Evolutionary conservation across 2,329 filamentous ascomycete genomes (phyloP), one percentile per base, ranked within the genome.

Genomic region (Epicoccum sorghinum): DNA sequence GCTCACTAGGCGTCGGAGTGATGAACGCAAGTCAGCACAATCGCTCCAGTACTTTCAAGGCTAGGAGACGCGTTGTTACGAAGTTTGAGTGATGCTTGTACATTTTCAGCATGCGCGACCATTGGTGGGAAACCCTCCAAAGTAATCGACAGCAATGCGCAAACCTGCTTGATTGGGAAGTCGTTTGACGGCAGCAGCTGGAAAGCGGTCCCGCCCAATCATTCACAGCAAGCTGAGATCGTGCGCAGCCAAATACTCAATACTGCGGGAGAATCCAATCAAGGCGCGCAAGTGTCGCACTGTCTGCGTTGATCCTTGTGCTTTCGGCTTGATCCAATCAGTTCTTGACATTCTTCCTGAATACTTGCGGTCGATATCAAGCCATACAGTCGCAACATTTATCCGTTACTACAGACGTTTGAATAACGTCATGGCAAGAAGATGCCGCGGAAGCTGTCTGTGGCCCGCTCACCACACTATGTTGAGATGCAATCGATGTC

Each of bases 81-180:
- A 18, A 18, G 18, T 18, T 18, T 18, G 18, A 18, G 18, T 18
- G 18, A 18, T 18, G 18, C 18, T 18, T 18, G 7, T 30, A 30
- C 29, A 30, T 30, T n/a, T 18, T 14, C 27, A 23, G 41, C 13
- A 44, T n/a, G 38, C 39, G 35, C 22, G 36, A 33, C 36, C 48
- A 55, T 55, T 55, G 52, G 52, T 55, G 52, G 52, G 52, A 55
- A 46, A 46, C 41, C 32, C 32, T 35, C n/a, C 37, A 41, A 24
- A 41, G 42, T 33, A 30, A 50, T 55, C 52, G 42, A 55, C 32
- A 44, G 52, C 42, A 41, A 38, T 46, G 37, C 52, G 52, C 52
- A 55, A 50, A 55, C 46, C 37, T 55, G 37, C 52, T 55, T 49
- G 6, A 42, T 50, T 29, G 47, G 52, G 52, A 41, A 55, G 27